Evolutionary conservation across 805 yeast genomes (phyloP).

Genomic region (Yueomyces sp.): DNA sequence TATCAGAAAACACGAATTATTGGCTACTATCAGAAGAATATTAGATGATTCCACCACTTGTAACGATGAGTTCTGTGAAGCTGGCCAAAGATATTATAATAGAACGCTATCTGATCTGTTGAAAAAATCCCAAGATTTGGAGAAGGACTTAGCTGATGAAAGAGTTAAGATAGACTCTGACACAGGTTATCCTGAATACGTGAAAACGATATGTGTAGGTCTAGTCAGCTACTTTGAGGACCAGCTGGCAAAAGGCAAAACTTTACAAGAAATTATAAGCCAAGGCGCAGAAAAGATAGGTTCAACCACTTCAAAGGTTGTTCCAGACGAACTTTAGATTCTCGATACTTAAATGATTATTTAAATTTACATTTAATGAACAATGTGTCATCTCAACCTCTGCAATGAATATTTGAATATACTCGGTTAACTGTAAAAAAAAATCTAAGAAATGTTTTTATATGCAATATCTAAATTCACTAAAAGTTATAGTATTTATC

Average conservation of each 20-base stretch:
- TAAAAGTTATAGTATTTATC: too few species aligned
- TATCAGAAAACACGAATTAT: neutral
- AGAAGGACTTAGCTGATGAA: neutral
- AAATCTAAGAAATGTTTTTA: too few species aligned
- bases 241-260: neutral
- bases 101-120: neutral
- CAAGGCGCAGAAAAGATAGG: too few species aligned
- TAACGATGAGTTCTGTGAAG: neutral
- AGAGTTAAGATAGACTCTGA: neutral
- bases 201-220: neutral
- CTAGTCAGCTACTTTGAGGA: neutral
- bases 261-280: too few species aligned
- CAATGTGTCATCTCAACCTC: too few species aligned
- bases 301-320: too few species aligned
- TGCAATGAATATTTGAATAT: too few species aligned
- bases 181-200: neutral
- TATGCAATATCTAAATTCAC: too few species aligned
- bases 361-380: too few species aligned
- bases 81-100: neutral
- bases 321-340: too few species aligned
- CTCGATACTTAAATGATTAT: too few species aligned
- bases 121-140: neutral
- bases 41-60: conserved; percentile 23
- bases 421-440: too few species aligned
- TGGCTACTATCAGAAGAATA: conserved; percentile 7